Conservation (phyloP, 1,139 yeast genomes). For the Pichia sp. region DNA sequence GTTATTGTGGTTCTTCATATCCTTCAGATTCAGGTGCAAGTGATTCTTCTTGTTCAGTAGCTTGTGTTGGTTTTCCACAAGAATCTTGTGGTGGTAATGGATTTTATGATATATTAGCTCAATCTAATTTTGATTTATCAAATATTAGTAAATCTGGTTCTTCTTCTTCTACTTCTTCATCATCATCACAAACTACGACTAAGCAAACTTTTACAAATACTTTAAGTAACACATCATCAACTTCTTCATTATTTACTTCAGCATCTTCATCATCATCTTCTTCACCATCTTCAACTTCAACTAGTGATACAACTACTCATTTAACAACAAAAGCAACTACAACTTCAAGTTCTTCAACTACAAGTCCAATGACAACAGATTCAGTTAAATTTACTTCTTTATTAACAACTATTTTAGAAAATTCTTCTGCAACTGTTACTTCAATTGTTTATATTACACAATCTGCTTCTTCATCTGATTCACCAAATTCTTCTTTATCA, state of each 20-base stretch:
- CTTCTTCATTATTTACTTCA: slow-evolving; percentile 18
- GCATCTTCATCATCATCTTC: slow-evolving; percentile 18
- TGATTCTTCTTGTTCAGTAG: slow-evolving; percentile 31
- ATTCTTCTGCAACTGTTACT: slow-evolving; percentile 20
- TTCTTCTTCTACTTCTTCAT: slow-evolving; percentile 16
- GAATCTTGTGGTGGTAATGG: slow-evolving; percentile 41
- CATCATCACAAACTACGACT: slow-evolving; percentile 16
- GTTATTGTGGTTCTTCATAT: slow-evolving; percentile 56
- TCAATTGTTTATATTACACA: slow-evolving; percentile 26
- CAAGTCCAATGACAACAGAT: slow-evolving; percentile 16
- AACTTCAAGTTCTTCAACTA: slow-evolving; percentile 14
- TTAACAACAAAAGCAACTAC: slow-evolving; percentile 15
- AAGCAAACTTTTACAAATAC: too few relatives aligned
- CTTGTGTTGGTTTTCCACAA: slow-evolving; percentile 32
- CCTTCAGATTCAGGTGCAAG: slow-evolving; percentile 36
- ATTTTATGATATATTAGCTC: slow-evolving; percentile 32
- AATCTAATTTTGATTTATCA: slow-evolving; percentile 26
- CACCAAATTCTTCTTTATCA: slow-evolving; percentile 17
- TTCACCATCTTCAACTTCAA: slow-evolving; percentile 22
- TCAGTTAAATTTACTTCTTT: slow-evolving; percentile 23
- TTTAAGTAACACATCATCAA: slow-evolving; percentile 1
- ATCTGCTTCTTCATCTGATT: slow-evolving; percentile 15
- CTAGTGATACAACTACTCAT: slow-evolving; percentile 15
- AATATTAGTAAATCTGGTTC: slow-evolving; percentile 25
- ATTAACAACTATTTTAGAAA: slow-evolving; percentile 20